Base-by-base conservation (phyloP, 305 asterid genomes). In the Ilex paraguariensis region DNA sequence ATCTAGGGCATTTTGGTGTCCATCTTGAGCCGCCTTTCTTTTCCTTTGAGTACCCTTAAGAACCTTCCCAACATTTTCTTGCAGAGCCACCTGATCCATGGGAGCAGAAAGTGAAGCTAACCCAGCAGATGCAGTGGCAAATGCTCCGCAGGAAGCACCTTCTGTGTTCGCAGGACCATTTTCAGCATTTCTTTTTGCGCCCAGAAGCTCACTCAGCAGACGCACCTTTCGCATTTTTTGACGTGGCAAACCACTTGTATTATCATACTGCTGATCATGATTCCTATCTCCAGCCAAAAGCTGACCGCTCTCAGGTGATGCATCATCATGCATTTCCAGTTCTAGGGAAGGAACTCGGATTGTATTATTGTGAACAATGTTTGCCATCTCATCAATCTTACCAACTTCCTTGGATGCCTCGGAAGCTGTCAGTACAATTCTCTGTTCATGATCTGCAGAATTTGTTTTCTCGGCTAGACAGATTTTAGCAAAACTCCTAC, bases 201-300 rank as follows among this genome's bases (percentile, higher is more conserved):
- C 56, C 70, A 79, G 44, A 31, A 79, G 58, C 21, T 79, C 84
- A 48, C 73, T 45, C 44, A 76, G 44, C 61, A 70, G 66, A 17
- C 77, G 77, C 33, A 76, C 65, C 66, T 75, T 78, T 45, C 67
- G 63, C 64, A 54, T 45, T 55, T 69, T 75, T 30, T 75, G 56
- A 10, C 63, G 65, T 6, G 56, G 14, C 15, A 28, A 3, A 44
- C 48, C 58, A 74, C 17, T 66, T 58, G 63, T 11, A 39, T n/a
- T 53, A 17, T 66, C 74, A 57, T 42, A 31, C 2, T 58, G 54
- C 46, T 13, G 56, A 33, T n/a, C 58, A 5, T 31, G 32, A 11
- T 12, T 31, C 12, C 46, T 54, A 8, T 33, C 56, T 53, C 49
- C 54, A 10, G 40, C 45, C 40, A 59, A 28, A 51, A 53, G 55